These are phyloP conservation scores for Quercus rubra DNA, from an alignment of 306 rosid species.

Conservation along the genomic window DNA sequence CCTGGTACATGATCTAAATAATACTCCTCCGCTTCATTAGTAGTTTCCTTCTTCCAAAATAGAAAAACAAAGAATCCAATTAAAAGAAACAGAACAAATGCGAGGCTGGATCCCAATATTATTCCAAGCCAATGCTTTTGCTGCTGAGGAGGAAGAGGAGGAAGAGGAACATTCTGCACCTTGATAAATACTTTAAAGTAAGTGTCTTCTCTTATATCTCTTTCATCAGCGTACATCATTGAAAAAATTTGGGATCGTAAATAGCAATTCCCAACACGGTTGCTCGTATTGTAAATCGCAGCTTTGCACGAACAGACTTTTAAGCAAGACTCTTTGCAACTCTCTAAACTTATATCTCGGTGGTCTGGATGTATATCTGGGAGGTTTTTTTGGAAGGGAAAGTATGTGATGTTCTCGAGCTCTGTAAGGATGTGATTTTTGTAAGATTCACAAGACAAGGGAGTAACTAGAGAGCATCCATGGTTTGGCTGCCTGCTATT, in stretches of 20 bases:
- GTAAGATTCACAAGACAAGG: background rate
- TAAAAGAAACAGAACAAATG: background rate
- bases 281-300: background rate
- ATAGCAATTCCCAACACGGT: slow-evolving; percentile 3
- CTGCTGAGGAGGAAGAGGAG: background rate
- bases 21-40: background rate
- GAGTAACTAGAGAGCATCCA: background rate
- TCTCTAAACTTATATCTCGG: background rate
- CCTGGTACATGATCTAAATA: background rate
- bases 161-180: background rate
- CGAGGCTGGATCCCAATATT: background rate
- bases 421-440: background rate
- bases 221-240: background rate
- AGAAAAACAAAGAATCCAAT: background rate
- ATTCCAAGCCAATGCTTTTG: background rate
- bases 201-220: no score
- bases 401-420: background rate
- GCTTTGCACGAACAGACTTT: slow-evolving; percentile 4
- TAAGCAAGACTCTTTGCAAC: slow-evolving; percentile 1
- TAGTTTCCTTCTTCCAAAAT: background rate
- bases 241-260: slow-evolving; percentile 2
- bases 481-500: background rate
- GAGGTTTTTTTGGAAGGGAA: no score
- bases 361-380: no score
- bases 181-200: background rate